Conservation (phyloP, 345 rosid species). For the Eucalyptus regnans region DNA sequence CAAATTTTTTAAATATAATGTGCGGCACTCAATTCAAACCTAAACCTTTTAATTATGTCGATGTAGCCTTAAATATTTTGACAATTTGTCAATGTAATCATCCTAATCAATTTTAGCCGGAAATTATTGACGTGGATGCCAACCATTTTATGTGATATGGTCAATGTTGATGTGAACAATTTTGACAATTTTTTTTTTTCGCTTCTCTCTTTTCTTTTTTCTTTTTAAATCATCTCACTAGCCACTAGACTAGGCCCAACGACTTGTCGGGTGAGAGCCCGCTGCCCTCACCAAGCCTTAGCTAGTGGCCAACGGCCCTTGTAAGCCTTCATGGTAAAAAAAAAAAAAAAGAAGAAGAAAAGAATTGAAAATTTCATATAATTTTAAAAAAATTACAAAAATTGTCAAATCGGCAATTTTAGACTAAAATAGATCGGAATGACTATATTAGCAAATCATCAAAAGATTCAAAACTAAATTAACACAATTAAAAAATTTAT, state of each 20-base stretch:
- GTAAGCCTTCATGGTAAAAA: neutral
- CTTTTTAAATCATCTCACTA: neutral
- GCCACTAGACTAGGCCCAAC: neutral
- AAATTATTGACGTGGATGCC: neutral
- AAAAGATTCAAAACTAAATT: neutral
- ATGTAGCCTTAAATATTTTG: neutral
- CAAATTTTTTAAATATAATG: neutral
- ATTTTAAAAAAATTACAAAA: no score
- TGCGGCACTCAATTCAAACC: accelerated
- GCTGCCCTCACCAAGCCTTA: neutral
- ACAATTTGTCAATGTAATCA: accelerated
- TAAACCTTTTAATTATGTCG: neutral
- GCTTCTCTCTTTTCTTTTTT: accelerated
- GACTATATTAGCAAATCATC: accelerated
- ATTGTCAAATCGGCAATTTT: neutral
- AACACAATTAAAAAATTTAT: no score
- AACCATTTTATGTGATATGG: neutral
- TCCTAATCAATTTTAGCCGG: accelerated
- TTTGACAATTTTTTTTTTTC: neutral
- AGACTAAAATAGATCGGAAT: neutral
- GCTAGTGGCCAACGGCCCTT: neutral
- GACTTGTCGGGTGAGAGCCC: neutral
- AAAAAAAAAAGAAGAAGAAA: neutral
- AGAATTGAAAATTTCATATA: accelerated
- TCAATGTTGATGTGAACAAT: accelerated